Percentiles rank a stretch among this genome's conserved stretches.
phyloP scores from a whole-genome alignment of 2,329 filamentous ascomycete genomes.

The Didymosphaeria variabile region DNA sequence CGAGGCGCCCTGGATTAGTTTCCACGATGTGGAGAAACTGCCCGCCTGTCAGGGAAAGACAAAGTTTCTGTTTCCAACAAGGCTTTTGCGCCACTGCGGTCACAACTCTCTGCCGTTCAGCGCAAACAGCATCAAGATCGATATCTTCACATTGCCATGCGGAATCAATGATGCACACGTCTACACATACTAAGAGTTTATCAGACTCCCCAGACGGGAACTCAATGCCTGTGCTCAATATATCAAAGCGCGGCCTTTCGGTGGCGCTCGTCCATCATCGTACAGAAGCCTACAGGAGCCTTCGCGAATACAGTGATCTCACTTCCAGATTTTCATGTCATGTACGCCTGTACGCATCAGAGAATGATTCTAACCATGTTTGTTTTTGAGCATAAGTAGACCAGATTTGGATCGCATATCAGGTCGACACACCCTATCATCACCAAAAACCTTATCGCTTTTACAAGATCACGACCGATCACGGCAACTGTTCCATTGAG shows the following conservation, averaged over 20 bases:
- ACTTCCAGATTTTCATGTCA: not conserved
- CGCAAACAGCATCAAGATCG: not conserved
- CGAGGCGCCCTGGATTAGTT: not conserved
- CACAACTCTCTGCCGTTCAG: not conserved
- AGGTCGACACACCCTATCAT: not conserved
- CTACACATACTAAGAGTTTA: not conserved
- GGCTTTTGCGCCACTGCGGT: not conserved
- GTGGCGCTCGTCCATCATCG: not conserved
- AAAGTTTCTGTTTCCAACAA: not conserved
- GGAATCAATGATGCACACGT: too few relatives aligned
- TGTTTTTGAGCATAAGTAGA: not conserved
- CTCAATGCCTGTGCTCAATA: not conserved
- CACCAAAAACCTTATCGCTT: not conserved
- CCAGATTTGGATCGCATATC: not conserved
- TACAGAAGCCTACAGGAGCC: not conserved
- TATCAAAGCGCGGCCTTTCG: not conserved
- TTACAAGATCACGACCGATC: not conserved
- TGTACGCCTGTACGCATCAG: not conserved
- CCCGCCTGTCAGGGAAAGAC: not conserved
- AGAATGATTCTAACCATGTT: not conserved
- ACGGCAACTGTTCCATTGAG: not conserved
- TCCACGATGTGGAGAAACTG: constrained; percentile 1
- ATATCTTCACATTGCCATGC: not conserved
- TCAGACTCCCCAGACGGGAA: not conserved
- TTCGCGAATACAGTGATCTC: not conserved